Percentiles rank a stretch among this genome's conserved stretches.
Evolutionary conservation across 2,329 filamentous ascomycete species (phyloP).

Genomic region (Apiospora malaysiana): DNA sequence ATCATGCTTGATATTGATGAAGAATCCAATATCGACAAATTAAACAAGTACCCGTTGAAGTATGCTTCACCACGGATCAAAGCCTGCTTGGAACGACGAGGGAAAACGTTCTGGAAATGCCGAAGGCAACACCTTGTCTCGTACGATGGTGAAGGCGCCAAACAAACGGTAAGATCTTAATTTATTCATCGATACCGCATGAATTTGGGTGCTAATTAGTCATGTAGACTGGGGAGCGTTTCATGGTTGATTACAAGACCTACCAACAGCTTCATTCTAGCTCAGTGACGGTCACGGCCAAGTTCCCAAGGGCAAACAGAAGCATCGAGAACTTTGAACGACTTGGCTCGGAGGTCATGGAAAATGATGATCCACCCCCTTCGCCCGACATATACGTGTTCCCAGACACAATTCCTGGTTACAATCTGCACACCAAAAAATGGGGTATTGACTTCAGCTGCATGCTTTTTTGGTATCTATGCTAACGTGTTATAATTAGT

Average conservation of each 20-base stretch:
- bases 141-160: not conserved
- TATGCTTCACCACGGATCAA: not conserved
- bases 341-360: not conserved
- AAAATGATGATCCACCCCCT: not conserved
- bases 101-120: not conserved
- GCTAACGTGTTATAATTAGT: not conserved
- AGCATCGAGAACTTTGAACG: not conserved
- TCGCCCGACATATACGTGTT: not conserved
- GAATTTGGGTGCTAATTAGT: too few species aligned
- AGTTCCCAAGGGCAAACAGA: not conserved
- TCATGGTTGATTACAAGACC: not conserved
- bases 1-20: not conserved
- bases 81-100: not conserved
- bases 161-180: not conserved
- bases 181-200: too few species aligned
- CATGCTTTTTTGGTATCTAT: too few species aligned
- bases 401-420: not conserved
- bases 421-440: not conserved
- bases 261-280: not conserved
- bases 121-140: not conserved
- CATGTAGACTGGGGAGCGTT: not conserved
- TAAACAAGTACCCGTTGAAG: not conserved
- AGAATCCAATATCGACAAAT: not conserved
- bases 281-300: not conserved
- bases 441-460: not conserved